phyloP scores from a whole-genome alignment of 31 red algal genomes.

The Asparagopsis taxiformis region DNA sequence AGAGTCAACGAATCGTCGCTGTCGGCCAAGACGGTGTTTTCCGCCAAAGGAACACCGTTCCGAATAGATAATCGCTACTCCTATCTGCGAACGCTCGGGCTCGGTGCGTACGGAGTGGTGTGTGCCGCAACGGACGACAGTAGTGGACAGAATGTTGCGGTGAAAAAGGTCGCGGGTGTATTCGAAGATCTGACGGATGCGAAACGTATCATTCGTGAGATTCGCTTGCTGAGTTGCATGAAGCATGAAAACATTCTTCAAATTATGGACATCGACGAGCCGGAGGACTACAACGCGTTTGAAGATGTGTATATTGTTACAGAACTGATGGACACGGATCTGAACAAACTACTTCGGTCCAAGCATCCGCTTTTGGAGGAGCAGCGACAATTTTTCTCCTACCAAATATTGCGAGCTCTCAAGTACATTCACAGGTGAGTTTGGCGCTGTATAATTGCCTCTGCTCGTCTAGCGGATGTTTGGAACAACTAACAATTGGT shows the following conservation, averaged over 20 bases:
- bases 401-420: constrained; percentile 77
- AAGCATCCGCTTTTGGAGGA: constrained; percentile 63
- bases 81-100: constrained; percentile 70
- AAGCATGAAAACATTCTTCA: constrained; percentile 89
- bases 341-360: constrained; percentile 80
- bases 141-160: constrained; percentile 41
- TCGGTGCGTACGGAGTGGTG: constrained; percentile 95
- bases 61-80: constrained; percentile 58
- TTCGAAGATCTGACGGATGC: constrained; percentile 91
- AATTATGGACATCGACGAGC: constrained; percentile 82
- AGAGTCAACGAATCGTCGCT: background rate
- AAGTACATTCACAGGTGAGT: constrained; percentile 78
- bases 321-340: constrained; percentile 95
- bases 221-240: constrained; percentile 63
- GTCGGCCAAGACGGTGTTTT: constrained; percentile 47
- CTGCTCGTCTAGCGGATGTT: too few relatives aligned
- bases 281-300: constrained; percentile 62
- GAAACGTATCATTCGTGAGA: constrained; percentile 90
- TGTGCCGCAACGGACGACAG: constrained; percentile 49
- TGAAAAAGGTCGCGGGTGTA: constrained; percentile 90
- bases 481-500: too few relatives aligned
- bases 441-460: too few relatives aligned
- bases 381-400: constrained; percentile 75
- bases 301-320: constrained; percentile 93
- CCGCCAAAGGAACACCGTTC: constrained; percentile 68